A percentile compares a stretch with the other conserved stretches of the same genome.
These are phyloP conservation scores for Phycomyces nitens DNA, from an alignment of 192 early-diverging fungal genomes.

Conservation along the genomic window DNA sequence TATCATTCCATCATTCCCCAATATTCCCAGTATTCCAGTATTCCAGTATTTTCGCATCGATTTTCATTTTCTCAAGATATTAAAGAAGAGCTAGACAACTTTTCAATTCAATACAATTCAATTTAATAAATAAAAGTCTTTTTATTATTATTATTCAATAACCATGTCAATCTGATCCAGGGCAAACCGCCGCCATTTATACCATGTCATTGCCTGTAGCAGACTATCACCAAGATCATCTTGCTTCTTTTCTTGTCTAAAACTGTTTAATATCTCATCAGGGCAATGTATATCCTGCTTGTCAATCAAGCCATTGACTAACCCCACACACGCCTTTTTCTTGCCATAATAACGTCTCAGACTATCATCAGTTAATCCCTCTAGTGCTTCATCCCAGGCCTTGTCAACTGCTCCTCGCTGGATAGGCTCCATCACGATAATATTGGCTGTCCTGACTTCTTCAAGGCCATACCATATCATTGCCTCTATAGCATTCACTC, in stretches of 20 bases:
- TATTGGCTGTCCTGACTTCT: constrained; percentile 2
- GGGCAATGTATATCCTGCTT: constrained; percentile 8
- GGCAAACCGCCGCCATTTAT: constrained; percentile 37
- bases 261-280: constrained; percentile 22
- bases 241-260: constrained; percentile 35
- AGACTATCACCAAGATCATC: constrained; percentile 51
- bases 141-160: not conserved
- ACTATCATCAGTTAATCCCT: not conserved
- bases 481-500: constrained; percentile 42
- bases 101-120: no score
- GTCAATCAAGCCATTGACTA: constrained; percentile 33
- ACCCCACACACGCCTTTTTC: constrained; percentile 17
- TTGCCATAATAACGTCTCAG: constrained; percentile 11
- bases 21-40: no score
- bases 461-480: constrained; percentile 36
- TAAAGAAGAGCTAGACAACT: no score
- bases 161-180: not conserved
- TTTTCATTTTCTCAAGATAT: no score
- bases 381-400: constrained; percentile 1
- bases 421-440: constrained; percentile 15
- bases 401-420: constrained; percentile 15
- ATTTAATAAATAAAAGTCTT: no score
- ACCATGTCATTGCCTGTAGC: constrained; percentile 47
- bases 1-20: no score
- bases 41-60: no score